Base-by-base conservation (phyloP, 306 rosid genomes). In the Fagus sylvatica region DNA sequence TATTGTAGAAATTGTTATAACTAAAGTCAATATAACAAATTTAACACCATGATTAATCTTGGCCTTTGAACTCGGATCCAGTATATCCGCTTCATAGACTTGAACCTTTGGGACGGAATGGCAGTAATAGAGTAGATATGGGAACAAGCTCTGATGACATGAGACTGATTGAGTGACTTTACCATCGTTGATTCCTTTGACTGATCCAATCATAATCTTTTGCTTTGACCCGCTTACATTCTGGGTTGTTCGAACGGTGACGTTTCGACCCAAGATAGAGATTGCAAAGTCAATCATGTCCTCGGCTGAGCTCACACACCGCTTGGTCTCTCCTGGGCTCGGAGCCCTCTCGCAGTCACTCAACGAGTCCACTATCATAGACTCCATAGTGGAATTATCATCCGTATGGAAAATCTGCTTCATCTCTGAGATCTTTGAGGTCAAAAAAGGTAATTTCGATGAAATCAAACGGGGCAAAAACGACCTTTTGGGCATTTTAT, bases 51-150 rank as follows among this genome's bases (percentile, higher is more conserved):
- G 96, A 72, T 95, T 95, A n/a, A 93, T 85, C 83, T 87, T 91
- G 10, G 79, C 28, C 71, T 91, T 93, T 0, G 79, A 73, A 19
- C 16, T 81, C 78, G 91, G 91, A 81, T 95, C 98, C 54, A 87
- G 76, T 5, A 22, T 22, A 22, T 22, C 28, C 28, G 28, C 28
- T 22, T 22, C 28, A 22, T 22, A 0, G 28, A 22, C 96, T 84
- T 98, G 97, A 32, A 95, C 99, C 71, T 83, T 95, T 2, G 99
- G 99, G 4, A 95, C 97, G 0, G 98, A 91, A 84, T 93, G 98
- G 72, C 99, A 95, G 74, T 95, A 95, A 8, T 95, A 95, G 6
- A 95, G 91, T 3, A 95, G 71, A 81, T 93, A 95, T 11, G 98
- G 98, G 54, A 88, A 95, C 74, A 95, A 19, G 42, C 97, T 95